phyloP scores from a whole-genome alignment of 805 yeast species.

The Ascoidea rubescens region DNA sequence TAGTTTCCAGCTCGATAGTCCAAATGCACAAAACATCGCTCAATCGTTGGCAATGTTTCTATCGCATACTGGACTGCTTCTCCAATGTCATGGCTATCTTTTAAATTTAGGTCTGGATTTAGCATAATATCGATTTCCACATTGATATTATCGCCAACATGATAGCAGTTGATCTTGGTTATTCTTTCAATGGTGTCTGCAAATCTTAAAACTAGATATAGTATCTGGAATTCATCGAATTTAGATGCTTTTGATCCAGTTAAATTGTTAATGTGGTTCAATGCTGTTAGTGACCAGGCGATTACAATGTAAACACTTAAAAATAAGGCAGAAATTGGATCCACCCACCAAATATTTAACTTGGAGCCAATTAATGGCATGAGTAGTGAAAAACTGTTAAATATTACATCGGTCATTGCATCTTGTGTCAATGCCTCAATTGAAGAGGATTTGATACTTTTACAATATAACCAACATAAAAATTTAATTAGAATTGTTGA shows the following conservation, averaged over 20 bases:
- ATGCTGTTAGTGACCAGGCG: constrained; percentile 51
- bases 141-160: constrained; percentile 63
- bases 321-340: constrained; percentile 57
- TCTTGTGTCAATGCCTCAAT: constrained; percentile 75
- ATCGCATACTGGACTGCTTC: constrained; percentile 72
- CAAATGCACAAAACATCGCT: constrained; percentile 70
- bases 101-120: constrained; percentile 33
- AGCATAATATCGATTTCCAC: constrained; percentile 67
- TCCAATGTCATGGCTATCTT: constrained; percentile 69
- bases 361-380: constrained; percentile 51
- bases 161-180: constrained; percentile 58
- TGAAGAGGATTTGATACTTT: constrained; percentile 43
- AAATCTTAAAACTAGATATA: constrained; percentile 56
- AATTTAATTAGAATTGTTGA: constrained; percentile 47
- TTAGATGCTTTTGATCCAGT: constrained; percentile 61
- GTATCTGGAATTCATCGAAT: constrained; percentile 47
- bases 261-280: constrained; percentile 60
- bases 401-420: constrained; percentile 65
- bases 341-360: constrained; percentile 54
- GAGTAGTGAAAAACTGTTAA: constrained; percentile 54
- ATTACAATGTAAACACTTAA: constrained; percentile 47
- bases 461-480: constrained; percentile 52
- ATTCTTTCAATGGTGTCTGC: constrained; percentile 52
- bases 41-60: constrained; percentile 65
- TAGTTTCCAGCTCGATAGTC: constrained; percentile 36